Conservation (phyloP, 768 basidiomycete genomes). For the Psilocybe cyanescens region DNA sequence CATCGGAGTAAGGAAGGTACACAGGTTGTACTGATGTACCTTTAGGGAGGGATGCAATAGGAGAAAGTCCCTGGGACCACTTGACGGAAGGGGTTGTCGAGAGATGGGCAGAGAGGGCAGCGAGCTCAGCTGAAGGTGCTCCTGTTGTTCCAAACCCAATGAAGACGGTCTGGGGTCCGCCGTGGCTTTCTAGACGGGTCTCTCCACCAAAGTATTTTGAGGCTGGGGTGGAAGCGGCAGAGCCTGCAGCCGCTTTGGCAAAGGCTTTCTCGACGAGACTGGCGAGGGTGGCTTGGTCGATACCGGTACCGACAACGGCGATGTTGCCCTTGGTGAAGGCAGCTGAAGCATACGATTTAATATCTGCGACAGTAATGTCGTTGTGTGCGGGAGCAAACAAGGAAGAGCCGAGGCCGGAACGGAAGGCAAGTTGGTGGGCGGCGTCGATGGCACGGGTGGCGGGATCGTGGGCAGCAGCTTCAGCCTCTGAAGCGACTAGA, state of each 20-base stretch:
- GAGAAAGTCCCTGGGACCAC: constrained; percentile 79
- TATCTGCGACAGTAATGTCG: constrained; percentile 64
- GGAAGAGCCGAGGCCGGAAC: constrained; percentile 88
- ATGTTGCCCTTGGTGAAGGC: constrained; percentile 82
- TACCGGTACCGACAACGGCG: constrained; percentile 87
- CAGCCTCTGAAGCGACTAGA: constrained; percentile 70
- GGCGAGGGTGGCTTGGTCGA: constrained; percentile 70
- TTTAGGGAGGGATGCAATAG: constrained; percentile 64
- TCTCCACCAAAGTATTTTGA: constrained; percentile 82
- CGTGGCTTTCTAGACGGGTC: constrained; percentile 67
- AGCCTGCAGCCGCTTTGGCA: constrained; percentile 42
- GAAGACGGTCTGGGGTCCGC: constrained; percentile 77
- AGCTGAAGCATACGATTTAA: constrained; percentile 72
- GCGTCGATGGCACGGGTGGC: constrained; percentile 78
- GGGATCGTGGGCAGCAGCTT: constrained; percentile 62
- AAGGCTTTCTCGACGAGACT: constrained; percentile 77
- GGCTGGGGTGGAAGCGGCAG: constrained; percentile 36
- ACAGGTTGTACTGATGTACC: constrained; percentile 72
- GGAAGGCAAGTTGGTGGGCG: constrained; percentile 92
- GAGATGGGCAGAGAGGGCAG: constrained; percentile 80
- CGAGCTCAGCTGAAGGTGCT: constrained; percentile 68
- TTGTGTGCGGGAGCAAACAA: constrained; percentile 80
- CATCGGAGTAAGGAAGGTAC: constrained; percentile 90
- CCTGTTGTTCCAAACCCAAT: constrained; percentile 85
- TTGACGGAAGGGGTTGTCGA: constrained; percentile 83